Evolutionary conservation across 306 rosid species (phyloP).

Genomic region (Ceratonia siliqua): DNA sequence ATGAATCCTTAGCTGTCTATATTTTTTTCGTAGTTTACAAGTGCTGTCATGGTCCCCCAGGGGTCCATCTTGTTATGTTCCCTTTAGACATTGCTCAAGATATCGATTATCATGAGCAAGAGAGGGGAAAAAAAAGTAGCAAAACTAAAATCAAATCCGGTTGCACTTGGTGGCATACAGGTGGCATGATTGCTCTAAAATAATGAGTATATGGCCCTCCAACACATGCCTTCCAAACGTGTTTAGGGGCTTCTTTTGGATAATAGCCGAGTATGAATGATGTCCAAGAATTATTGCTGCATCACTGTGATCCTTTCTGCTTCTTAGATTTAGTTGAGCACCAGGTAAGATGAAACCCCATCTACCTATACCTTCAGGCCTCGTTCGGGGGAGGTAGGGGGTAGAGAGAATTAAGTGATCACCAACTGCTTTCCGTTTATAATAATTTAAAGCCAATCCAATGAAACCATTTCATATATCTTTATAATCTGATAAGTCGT

Average conservation of each 20-base stretch:
- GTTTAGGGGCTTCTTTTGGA: constrained; percentile 41
- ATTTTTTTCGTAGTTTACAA: constrained; percentile 8
- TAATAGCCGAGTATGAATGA: constrained; percentile 37
- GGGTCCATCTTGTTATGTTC: constrained; percentile 32
- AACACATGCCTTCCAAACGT: constrained; percentile 45
- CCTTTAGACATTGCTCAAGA: constrained; percentile 36
- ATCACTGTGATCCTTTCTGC: constrained; percentile 32
- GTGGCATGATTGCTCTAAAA: constrained; percentile 45
- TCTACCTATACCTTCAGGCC: not conserved
- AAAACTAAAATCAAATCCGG: constrained; percentile 41
- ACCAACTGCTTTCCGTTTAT: constrained; percentile 17
- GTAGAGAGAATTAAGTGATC: not conserved
- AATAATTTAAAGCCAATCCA: constrained; percentile 1
- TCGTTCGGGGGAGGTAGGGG: not conserved
- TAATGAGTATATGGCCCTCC: constrained; percentile 56
- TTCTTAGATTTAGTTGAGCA: constrained; percentile 6
- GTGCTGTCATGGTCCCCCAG: constrained; percentile 48
- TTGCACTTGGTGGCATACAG: constrained; percentile 39
- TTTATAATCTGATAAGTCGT: not conserved
- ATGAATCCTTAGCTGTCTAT: constrained; percentile 23
- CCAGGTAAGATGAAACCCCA: constrained; percentile 8
- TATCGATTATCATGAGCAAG: constrained; percentile 39
- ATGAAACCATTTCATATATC: not conserved
- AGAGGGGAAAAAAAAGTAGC: constrained; percentile 26
- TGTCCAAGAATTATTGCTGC: constrained; percentile 38